phyloP scores from a whole-genome alignment of 164 flowering plant species.

The Macadamia integrifolia region DNA sequence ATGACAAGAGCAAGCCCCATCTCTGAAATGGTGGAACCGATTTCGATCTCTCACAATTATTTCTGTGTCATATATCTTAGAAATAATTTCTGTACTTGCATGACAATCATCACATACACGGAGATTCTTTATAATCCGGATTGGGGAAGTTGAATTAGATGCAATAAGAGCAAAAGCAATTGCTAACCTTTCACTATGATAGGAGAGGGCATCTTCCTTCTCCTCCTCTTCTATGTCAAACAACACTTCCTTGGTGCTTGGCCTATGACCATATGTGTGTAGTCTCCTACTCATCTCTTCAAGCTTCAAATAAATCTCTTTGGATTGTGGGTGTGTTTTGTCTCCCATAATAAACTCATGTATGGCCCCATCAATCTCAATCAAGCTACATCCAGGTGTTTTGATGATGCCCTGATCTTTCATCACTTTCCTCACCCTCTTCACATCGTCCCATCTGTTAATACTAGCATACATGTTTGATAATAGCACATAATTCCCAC shows the following conservation, averaged over 20 bases:
- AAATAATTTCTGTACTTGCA: constrained; percentile 31
- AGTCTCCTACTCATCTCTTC: constrained; percentile 25
- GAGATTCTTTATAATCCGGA: constrained; percentile 41
- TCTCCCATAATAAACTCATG: constrained; percentile 41
- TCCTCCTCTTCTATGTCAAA: constrained; percentile 52
- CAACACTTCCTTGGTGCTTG: constrained; percentile 32
- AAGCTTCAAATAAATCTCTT: constrained; percentile 27
- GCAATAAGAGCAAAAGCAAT: constrained; percentile 44
- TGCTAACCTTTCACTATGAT: constrained; percentile 49
- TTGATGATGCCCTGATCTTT: constrained; percentile 33
- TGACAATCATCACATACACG: constrained; percentile 40
- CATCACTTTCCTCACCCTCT: constrained; percentile 34
- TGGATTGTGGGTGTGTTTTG: constrained; percentile 23
- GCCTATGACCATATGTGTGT: constrained; percentile 23
- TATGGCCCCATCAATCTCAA: constrained; percentile 31
- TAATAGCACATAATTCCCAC: constrained; percentile 59
- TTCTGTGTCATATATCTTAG: constrained; percentile 26
- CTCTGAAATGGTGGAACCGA: constrained; percentile 40
- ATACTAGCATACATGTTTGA: constrained; percentile 50
- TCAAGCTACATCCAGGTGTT: constrained; percentile 39
- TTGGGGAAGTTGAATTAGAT: constrained; percentile 19
- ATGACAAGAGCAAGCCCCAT: constrained; percentile 20
- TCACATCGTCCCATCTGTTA: constrained; percentile 38
- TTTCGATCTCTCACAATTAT: constrained; percentile 32
- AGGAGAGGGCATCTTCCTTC: constrained; percentile 42